These are phyloP conservation scores for Tilletia indica DNA, from an alignment of 1,284 basidiomycete genomes.

Conservation along the genomic window DNA sequence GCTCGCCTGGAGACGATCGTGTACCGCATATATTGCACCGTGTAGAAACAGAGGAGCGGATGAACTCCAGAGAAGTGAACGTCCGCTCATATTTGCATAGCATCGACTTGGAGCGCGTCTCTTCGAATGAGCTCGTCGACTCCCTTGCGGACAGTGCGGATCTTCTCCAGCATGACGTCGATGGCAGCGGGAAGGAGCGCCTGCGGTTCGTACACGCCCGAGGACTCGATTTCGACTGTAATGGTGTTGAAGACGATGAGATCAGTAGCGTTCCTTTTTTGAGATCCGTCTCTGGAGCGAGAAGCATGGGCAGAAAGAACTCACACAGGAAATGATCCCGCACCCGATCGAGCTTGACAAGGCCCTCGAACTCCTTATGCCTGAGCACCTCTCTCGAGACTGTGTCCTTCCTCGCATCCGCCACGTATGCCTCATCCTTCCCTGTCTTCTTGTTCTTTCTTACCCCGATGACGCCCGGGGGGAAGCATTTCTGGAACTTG, in stretches of 20 bases:
- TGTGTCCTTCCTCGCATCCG: constrained; percentile 76
- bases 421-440: constrained; percentile 66
- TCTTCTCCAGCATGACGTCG: constrained; percentile 77
- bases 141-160: constrained; percentile 57
- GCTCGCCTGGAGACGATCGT: too few species aligned
- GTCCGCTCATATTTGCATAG: background rate
- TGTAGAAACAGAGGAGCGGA: too few species aligned
- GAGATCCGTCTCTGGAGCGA: background rate
- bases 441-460: constrained; percentile 61
- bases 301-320: constrained; percentile 30
- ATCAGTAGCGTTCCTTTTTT: background rate
- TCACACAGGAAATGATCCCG: constrained; percentile 91
- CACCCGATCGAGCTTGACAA: constrained; percentile 78
- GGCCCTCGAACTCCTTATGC: constrained; percentile 84
- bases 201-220: constrained; percentile 81
- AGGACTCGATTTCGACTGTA: constrained; percentile 83
- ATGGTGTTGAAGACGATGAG: background rate
- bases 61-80: too few species aligned
- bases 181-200: constrained; percentile 80
- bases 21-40: too few species aligned
- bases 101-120: constrained; percentile 7
- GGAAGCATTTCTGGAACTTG: constrained; percentile 85
- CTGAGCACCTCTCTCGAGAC: constrained; percentile 90
- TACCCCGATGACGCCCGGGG: constrained; percentile 80
- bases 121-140: constrained; percentile 37